These are phyloP conservation scores for Phytophthora sojae DNA, from an alignment of 352 stramenopile species.

Conservation along the genomic window DNA sequence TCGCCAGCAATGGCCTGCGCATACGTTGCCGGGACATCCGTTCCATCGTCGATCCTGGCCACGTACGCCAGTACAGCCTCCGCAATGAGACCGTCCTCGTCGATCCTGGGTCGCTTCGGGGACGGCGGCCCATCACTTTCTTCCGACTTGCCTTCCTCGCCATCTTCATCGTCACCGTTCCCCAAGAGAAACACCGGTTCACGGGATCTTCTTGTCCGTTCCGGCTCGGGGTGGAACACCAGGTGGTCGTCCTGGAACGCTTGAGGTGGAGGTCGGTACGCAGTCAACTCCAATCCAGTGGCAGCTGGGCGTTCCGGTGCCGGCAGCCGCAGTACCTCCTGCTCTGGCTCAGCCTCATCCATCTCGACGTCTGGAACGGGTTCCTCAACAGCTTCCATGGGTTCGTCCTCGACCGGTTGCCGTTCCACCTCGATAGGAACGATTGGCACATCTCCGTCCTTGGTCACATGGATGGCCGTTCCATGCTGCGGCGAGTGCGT, in stretches of 20 bases:
- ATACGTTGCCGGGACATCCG: conserved; percentile 2
- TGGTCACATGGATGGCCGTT: conserved; percentile 8
- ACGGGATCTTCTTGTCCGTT: background rate
- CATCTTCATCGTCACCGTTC: conserved; percentile 5
- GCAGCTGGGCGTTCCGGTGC: background rate
- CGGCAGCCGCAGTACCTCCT: conserved; percentile 3
- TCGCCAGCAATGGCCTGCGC: conserved; percentile 8
- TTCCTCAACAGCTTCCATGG: conserved; percentile 13
- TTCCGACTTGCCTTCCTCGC: conserved; percentile 10
- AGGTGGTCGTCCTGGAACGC: conserved; percentile 6
- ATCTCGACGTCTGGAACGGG: conserved; percentile 8
- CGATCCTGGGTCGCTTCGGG: conserved; percentile 18
- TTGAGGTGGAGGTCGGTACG: background rate
- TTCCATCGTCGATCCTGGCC: conserved; percentile 5
- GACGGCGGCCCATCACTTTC: conserved; percentile 26
- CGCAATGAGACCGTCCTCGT: conserved; percentile 21
- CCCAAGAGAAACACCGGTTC: conserved; percentile 12
- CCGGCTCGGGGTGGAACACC: conserved; percentile 4
- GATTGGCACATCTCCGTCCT: background rate
- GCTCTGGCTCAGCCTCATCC: background rate
- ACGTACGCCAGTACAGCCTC: conserved; percentile 11
- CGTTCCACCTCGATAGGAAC: background rate
- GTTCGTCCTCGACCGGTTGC: background rate
- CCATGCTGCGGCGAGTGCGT: background rate
- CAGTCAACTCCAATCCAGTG: conserved; percentile 7